Conservation (phyloP, 2,329 filamentous ascomycete genomes). For the Tolypocladium ophioglossoides region DNA sequence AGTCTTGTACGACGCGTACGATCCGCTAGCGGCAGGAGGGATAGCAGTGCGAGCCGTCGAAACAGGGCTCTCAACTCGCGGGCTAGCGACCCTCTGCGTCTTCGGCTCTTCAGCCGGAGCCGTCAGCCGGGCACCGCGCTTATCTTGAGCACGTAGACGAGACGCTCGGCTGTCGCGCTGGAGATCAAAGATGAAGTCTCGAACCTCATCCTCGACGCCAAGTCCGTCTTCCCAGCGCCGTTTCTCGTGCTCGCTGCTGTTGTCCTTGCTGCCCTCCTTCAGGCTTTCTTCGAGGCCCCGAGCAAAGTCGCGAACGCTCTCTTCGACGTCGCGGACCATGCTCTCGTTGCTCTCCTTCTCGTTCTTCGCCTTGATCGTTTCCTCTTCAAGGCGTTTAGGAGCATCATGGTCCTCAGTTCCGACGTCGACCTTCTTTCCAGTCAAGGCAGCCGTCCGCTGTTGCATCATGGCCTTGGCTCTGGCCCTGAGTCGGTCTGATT, state of each 20-base stretch:
- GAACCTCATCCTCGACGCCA: slow-evolving; percentile 91
- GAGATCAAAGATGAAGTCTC: slow-evolving; percentile 95
- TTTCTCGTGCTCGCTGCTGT: slow-evolving; percentile 76
- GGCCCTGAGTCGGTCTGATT: slow-evolving; percentile 89
- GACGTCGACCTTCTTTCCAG: slow-evolving; percentile 66
- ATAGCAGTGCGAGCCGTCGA: slow-evolving; percentile 41
- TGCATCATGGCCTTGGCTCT: slow-evolving; percentile 98
- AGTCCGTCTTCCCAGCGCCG: slow-evolving; percentile 93
- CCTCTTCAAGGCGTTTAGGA: slow-evolving; percentile 78
- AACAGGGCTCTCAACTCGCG: slow-evolving; percentile 42
- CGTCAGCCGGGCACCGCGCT: slow-evolving; percentile 31
- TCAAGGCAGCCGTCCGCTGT: slow-evolving; percentile 84
- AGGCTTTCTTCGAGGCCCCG: slow-evolving; percentile 76
- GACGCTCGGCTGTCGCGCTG: slow-evolving; percentile 76
- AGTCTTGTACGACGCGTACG: slow-evolving; percentile 77
- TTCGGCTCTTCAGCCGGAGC: slow-evolving; percentile 32
- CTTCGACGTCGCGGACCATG: slow-evolving; percentile 95
- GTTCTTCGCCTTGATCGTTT: slow-evolving; percentile 67
- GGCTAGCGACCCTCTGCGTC: slow-evolving; percentile 25
- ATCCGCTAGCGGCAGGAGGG: slow-evolving; percentile 41
- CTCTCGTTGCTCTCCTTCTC: slow-evolving; percentile 92
- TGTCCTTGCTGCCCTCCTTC: slow-evolving; percentile 67
- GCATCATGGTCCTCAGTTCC: slow-evolving; percentile 65
- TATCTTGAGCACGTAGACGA: slow-evolving; percentile 53
- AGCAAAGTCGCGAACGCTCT: slow-evolving; percentile 84